Conservation (phyloP, 345 rosid genomes). For the Salix brachista region DNA sequence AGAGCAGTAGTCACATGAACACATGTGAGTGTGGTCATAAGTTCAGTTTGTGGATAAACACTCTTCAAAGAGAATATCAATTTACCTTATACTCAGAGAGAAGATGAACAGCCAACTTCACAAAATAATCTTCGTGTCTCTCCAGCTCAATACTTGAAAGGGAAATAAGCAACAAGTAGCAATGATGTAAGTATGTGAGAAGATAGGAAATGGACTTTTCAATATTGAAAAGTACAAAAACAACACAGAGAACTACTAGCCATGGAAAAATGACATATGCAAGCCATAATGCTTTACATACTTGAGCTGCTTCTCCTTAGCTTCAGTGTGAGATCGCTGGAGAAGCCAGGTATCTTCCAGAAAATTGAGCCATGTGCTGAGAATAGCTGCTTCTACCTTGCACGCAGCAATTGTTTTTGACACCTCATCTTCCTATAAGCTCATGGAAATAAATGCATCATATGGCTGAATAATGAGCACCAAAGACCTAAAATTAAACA, state of each 20-base stretch:
- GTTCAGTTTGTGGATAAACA: not conserved
- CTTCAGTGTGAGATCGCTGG: slow-evolving; percentile 57
- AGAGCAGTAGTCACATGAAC: not conserved
- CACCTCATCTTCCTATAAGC: slow-evolving; percentile 78
- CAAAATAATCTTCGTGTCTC: slow-evolving; percentile 73
- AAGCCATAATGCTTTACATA: slow-evolving; percentile 38
- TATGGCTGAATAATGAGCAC: slow-evolving; percentile 1
- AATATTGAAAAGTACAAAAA: not conserved
- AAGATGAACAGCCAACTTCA: slow-evolving; percentile 56
- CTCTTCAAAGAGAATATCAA: not conserved
- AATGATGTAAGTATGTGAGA: slow-evolving; percentile 3
- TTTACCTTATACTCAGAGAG: slow-evolving; percentile 75
- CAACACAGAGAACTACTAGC: not conserved
- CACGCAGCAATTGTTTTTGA: slow-evolving; percentile 68
- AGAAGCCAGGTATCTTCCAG: slow-evolving; percentile 92
- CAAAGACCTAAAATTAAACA: not conserved
- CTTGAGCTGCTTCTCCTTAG: slow-evolving; percentile 69
- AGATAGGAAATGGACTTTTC: not conserved
- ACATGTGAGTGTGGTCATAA: not conserved
- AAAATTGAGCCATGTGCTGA: slow-evolving; percentile 84
- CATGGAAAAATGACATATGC: not conserved
- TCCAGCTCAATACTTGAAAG: slow-evolving; percentile 71
- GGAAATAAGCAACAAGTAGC: slow-evolving; percentile 23
- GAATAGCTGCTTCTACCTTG: slow-evolving; percentile 72
- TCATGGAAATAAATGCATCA: slow-evolving; percentile 4